phyloP scores from a whole-genome alignment of 352 stramenopile species.

The Thalassiosira delicatula region DNA sequence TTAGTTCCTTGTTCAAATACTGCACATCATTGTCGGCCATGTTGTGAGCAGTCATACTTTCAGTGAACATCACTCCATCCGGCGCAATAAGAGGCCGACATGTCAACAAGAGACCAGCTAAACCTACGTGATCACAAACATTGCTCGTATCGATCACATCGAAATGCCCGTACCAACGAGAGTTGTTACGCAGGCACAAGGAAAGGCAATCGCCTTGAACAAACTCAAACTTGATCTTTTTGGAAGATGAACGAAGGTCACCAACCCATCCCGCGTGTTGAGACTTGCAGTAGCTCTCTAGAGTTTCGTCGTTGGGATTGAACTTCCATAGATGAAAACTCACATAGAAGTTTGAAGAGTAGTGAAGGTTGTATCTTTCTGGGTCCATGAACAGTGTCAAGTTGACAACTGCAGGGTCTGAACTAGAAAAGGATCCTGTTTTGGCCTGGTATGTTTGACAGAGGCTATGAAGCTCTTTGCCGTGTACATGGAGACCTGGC shows the following conservation, averaged over 20 bases:
- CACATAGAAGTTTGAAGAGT: neutral
- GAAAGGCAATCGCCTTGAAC: neutral
- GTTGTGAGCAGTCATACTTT: neutral
- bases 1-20: slow-evolving; percentile 1
- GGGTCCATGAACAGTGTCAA: neutral
- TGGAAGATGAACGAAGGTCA: neutral
- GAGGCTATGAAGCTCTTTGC: neutral
- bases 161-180: neutral
- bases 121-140: neutral
- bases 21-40: neutral
- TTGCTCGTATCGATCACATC: neutral
- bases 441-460: neutral
- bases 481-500: neutral
- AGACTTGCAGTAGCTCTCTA: neutral
- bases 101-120: neutral
- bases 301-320: neutral
- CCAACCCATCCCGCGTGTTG: neutral
- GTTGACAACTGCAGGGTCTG: neutral
- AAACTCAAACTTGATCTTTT: slow-evolving; percentile 1
- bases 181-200: neutral
- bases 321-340: neutral
- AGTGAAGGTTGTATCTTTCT: neutral
- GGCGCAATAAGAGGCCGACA: neutral
- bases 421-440: neutral
- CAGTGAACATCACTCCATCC: neutral